Evolutionary conservation across 2,329 filamentous ascomycete genomes (phyloP).

Genomic region (Penicillium brasilianum): DNA sequence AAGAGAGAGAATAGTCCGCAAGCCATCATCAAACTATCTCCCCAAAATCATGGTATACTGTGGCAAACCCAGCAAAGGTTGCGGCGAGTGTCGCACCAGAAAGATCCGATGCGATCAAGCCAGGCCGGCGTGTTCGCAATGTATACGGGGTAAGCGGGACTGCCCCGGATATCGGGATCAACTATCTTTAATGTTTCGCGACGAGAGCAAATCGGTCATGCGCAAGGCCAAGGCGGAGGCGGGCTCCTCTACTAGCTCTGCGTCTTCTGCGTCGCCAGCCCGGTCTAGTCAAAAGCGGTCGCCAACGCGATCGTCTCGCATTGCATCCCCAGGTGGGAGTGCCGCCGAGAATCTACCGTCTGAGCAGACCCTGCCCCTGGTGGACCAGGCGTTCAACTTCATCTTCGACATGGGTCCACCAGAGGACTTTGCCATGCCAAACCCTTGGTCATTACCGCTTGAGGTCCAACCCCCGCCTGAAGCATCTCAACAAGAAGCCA

Average conservation of each 20-base stretch:
- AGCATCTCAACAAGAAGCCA: constrained; percentile 39
- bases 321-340: constrained; percentile 34
- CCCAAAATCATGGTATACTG: constrained; percentile 46
- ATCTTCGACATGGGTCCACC: constrained; percentile 31
- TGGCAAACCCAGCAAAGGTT: constrained; percentile 53
- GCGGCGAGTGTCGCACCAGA: constrained; percentile 49
- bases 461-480: constrained; percentile 34
- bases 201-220: constrained; percentile 68
- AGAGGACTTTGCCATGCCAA: constrained; percentile 21
- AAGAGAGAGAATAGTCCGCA: not conserved
- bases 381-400: constrained; percentile 16
- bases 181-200: constrained; percentile 68
- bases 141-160: constrained; percentile 62
- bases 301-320: constrained; percentile 27
- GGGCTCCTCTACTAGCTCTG: constrained; percentile 6
- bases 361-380: constrained; percentile 8
- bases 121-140: constrained; percentile 66
- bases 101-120: constrained; percentile 63
- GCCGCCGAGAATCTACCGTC: constrained; percentile 5
- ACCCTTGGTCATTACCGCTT: constrained; percentile 23
- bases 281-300: constrained; percentile 18
- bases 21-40: not conserved
- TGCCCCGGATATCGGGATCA: constrained; percentile 70
- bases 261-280: constrained; percentile 3
- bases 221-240: constrained; percentile 61